Percentiles rank a stretch among this genome's conserved stretches.
These are phyloP conservation scores for Ophiosphaerella herpotricha DNA, from an alignment of 2,329 filamentous ascomycete species.

Conservation along the genomic window DNA sequence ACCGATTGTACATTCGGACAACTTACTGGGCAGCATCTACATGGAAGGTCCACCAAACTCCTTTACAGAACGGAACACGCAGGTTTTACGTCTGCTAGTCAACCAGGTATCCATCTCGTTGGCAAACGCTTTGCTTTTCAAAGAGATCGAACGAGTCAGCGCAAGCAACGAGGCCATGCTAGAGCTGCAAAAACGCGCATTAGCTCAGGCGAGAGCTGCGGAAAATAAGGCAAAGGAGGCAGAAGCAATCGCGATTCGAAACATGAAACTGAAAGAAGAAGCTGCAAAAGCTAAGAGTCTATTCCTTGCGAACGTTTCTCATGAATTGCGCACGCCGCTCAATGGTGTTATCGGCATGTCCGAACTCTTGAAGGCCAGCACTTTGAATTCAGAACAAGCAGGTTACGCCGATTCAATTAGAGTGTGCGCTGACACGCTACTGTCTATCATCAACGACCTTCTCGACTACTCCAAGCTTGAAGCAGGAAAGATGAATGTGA, in stretches of 20 bases:
- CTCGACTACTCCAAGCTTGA: conserved; percentile 59
- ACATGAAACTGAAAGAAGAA: conserved; percentile 81
- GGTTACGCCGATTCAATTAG: conserved; percentile 67
- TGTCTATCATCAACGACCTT: conserved; percentile 59
- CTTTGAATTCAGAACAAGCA: conserved; percentile 62
- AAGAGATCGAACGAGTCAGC: conserved; percentile 74
- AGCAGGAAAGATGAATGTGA: conserved; percentile 63
- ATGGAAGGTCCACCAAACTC: conserved; percentile 77
- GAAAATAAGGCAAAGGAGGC: conserved; percentile 78
- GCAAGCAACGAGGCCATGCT: conserved; percentile 80
- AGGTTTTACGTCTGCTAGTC: conserved; percentile 67
- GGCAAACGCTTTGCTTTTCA: conserved; percentile 67
- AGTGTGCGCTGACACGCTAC: conserved; percentile 63
- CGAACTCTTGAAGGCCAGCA: conserved; percentile 64
- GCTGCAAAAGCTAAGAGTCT: conserved; percentile 83
- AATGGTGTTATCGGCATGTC: conserved; percentile 63
- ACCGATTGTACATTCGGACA: conserved; percentile 74
- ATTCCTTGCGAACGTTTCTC: conserved; percentile 63
- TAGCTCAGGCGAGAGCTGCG: conserved; percentile 72
- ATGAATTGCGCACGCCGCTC: conserved; percentile 63
- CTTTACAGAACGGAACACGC: conserved; percentile 70
- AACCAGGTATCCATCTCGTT: conserved; percentile 74
- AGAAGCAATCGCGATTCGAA: conserved; percentile 75
- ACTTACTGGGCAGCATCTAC: conserved; percentile 75
- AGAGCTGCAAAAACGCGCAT: conserved; percentile 72